Conservation (phyloP, 768 basidiomycete genomes). For the Trametes elegans region DNA sequence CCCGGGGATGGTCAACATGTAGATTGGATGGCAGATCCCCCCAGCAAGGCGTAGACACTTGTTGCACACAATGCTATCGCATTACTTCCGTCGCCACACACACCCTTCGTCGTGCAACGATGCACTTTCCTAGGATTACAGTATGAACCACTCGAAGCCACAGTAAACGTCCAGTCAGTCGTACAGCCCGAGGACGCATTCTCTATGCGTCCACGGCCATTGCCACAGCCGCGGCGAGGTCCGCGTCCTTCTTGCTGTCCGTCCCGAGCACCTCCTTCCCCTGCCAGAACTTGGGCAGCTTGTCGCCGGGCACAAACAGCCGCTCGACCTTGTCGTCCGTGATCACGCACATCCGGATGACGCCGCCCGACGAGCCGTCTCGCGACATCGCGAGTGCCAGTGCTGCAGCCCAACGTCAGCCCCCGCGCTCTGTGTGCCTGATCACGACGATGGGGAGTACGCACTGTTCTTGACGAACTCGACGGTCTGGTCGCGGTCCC, state of each 20-base stretch:
- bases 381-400: constrained; percentile 94
- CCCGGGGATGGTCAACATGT: neutral
- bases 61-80: no score
- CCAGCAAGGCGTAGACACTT: neutral
- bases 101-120: no score
- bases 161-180: constrained; percentile 10
- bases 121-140: constrained; percentile 11
- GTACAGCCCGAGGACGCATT: constrained; percentile 16
- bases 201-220: constrained; percentile 44
- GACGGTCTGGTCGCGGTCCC: constrained; percentile 86
- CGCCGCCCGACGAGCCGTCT: constrained; percentile 97
- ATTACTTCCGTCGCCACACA: no score
- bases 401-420: constrained; percentile 44
- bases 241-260: constrained; percentile 20
- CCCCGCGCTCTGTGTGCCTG: neutral
- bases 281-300: constrained; percentile 89
- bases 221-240: constrained; percentile 32
- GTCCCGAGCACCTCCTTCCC: constrained; percentile 67
- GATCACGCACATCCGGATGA: constrained; percentile 96
- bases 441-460: constrained; percentile 35
- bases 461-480: constrained; percentile 95
- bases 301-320: constrained; percentile 86
- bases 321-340: constrained; percentile 90
- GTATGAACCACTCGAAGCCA: constrained; percentile 10
- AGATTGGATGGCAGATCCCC: constrained; percentile 1